phyloP scores from a whole-genome alignment of 2,329 filamentous ascomycete genomes.

The Penicillium polonicum region DNA sequence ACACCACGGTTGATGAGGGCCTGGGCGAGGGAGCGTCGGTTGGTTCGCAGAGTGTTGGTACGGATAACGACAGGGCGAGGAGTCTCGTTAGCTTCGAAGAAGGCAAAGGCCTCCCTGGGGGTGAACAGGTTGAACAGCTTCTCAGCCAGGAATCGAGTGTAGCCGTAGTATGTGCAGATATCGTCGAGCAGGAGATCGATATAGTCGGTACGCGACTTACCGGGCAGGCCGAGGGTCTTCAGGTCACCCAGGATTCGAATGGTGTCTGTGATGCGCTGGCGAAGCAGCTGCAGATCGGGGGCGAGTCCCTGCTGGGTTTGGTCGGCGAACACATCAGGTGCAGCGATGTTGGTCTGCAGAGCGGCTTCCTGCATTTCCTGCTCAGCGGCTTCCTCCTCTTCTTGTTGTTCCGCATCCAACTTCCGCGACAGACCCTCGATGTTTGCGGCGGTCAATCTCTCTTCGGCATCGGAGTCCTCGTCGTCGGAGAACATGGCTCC shows the following conservation, averaged over 20 bases:
- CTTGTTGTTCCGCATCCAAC: constrained; percentile 72
- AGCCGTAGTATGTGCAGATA: constrained; percentile 94
- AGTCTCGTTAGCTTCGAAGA: constrained; percentile 98
- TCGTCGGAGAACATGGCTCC: constrained; percentile 91
- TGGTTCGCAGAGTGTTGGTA: constrained; percentile 87
- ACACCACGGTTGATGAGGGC: constrained; percentile 94
- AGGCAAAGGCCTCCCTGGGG: constrained; percentile 90
- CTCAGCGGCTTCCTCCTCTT: constrained; percentile 78
- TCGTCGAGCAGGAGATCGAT: constrained; percentile 83
- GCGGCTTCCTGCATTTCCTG: constrained; percentile 82
- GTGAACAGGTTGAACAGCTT: constrained; percentile 93
- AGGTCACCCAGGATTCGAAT: constrained; percentile 90
- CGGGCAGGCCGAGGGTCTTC: constrained; percentile 73
- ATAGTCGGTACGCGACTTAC: constrained; percentile 83
- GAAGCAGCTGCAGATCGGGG: constrained; percentile 84
- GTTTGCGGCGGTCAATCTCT: constrained; percentile 90
- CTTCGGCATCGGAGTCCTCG: constrained; percentile 83
- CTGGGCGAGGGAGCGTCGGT: constrained; percentile 79
- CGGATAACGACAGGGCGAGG: constrained; percentile 90
- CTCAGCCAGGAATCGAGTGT: constrained; percentile 89
- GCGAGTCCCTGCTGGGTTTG: constrained; percentile 66
- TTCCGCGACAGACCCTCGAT: constrained; percentile 88
- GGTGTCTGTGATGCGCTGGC: constrained; percentile 87
- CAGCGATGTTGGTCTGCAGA: constrained; percentile 89
- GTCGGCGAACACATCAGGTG: constrained; percentile 62